Percentiles rank a stretch among this genome's conserved stretches.
These are phyloP conservation scores for Pelagomonas calceolata DNA, from an alignment of 108 stramenopile genomes.

Conservation along the genomic window DNA sequence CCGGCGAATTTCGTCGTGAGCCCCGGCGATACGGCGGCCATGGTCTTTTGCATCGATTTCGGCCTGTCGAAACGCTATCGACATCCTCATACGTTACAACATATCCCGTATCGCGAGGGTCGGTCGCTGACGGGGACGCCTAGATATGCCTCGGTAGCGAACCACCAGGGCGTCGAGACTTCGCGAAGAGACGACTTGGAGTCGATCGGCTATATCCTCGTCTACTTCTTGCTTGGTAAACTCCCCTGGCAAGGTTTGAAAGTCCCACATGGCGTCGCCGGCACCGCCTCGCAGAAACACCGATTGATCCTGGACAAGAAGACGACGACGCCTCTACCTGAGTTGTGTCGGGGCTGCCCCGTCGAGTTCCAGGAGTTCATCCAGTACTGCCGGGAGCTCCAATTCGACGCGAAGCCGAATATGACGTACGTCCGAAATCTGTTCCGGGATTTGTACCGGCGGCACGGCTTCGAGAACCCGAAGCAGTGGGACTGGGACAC, in stretches of 20 bases:
- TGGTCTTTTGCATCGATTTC: conserved; percentile 95
- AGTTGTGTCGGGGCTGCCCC: conserved; percentile 90
- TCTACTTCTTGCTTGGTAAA: conserved; percentile 95
- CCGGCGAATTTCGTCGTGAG: conserved; percentile 94
- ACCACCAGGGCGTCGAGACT: conserved; percentile 95
- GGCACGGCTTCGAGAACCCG: conserved; percentile 56
- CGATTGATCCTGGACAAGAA: conserved; percentile 92
- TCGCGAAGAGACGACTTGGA: conserved; percentile 93
- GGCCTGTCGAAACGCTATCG: conserved; percentile 92
- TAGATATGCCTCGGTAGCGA: conserved; percentile 94
- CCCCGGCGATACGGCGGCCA: conserved; percentile 69
- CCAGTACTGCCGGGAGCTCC: conserved; percentile 90
- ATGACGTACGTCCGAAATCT: conserved; percentile 89
- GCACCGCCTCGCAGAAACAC: conserved; percentile 84
- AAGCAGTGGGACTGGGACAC: conserved; percentile 75
- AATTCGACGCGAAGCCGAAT: conserved; percentile 98
- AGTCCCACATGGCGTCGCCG: conserved; percentile 31
- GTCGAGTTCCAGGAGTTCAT: conserved; percentile 93
- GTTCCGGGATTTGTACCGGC: conserved; percentile 84
- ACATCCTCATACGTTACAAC: conserved; percentile 91
- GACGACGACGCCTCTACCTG: conserved; percentile 73
- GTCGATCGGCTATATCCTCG: conserved; percentile 89
- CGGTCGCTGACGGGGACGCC: conserved; percentile 82
- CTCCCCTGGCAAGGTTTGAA: conserved; percentile 98
- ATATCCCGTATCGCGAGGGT: conserved; percentile 95